Evolutionary conservation across 2,329 filamentous ascomycete species (phyloP), one percentile per base, ranked within the genome.

Genomic region (Pestalotiopsis sp.): DNA sequence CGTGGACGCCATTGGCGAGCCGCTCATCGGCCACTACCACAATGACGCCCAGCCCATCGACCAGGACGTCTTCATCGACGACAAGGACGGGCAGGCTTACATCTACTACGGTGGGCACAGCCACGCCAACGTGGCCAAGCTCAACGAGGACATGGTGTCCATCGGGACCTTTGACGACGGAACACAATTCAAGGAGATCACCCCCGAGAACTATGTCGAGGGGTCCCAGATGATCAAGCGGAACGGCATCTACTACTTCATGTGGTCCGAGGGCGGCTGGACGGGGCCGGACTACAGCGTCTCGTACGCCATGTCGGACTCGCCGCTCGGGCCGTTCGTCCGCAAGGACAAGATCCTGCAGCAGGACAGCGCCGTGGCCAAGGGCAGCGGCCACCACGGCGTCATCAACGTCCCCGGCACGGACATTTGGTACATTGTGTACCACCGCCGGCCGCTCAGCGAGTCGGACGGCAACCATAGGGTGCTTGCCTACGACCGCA

Each of bases 1-100:
- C 58, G 73, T 76, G 17, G 82, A 84, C 67, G 81, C 77, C 5
- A 77, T 84, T 13, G 82, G 81, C 1, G 72, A 74, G 49, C 82
- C 82, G 9, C 75, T 85, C 27, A 79, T 85, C 23, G 80, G 79
- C 3, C 80, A 81, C 36, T 84, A 82, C 66, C 73, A 83, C 68
- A 80, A 82, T 70, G 84, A 81, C 6, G 84, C 84, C 2, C 82
- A 86, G 73, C 83, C 84, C 3, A 85, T 85, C 67, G 83, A 84
- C 70, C 81, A 82, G 66, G 79, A 80, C 69, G 78, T 83, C 11
- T 84, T 83, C 66, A 75, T 83, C 68, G 81, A 83, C 66, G 81
- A 80, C 25, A 58, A 38, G 13, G 77, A 80, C 23, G 78, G 76
- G 0, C 77, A 81, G 67, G 79, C 80, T 1, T 84, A 83, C 73